Conservation (phyloP, 768 basidiomycete species). For the Pseudohyphozyma bogoriensis region DNA sequence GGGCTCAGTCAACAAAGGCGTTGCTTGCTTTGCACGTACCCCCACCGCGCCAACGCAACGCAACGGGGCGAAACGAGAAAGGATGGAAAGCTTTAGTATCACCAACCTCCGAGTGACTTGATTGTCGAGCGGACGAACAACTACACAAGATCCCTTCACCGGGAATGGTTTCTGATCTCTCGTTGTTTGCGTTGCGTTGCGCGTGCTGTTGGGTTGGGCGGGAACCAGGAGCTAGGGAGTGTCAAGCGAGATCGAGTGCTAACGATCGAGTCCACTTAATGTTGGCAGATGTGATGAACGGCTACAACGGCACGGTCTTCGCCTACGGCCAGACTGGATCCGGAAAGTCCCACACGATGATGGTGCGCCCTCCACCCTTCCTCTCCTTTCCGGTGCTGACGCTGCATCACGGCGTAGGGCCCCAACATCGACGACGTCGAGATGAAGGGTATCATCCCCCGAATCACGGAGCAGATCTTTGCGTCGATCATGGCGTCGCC, state of each 20-base stretch:
- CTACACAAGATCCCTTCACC: no score
- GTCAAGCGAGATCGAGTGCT: no score
- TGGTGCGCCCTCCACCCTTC: slow-evolving; percentile 48
- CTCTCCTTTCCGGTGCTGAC: not conserved
- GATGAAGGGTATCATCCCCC: slow-evolving; percentile 89
- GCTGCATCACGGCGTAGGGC: slow-evolving; percentile 49
- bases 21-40: no score
- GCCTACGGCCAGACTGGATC: slow-evolving; percentile 72
- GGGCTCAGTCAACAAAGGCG: no score
- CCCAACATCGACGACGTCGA: slow-evolving; percentile 93
- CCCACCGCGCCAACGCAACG: not conserved
- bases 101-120: slow-evolving; percentile 5
- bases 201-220: no score
- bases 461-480: slow-evolving; percentile 98
- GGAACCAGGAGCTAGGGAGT: no score
- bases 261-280: not conserved
- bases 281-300: slow-evolving; percentile 93
- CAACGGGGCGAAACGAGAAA: not conserved
- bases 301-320: slow-evolving; percentile 95
- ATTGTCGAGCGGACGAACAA: not conserved
- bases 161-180: no score
- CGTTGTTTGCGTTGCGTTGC: no score
- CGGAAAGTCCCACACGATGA: slow-evolving; percentile 96
- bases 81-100: not conserved
- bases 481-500: slow-evolving; percentile 94